phyloP scores from a whole-genome alignment of 2,329 filamentous ascomycete genomes.

The Verticillium alfalfae region DNA sequence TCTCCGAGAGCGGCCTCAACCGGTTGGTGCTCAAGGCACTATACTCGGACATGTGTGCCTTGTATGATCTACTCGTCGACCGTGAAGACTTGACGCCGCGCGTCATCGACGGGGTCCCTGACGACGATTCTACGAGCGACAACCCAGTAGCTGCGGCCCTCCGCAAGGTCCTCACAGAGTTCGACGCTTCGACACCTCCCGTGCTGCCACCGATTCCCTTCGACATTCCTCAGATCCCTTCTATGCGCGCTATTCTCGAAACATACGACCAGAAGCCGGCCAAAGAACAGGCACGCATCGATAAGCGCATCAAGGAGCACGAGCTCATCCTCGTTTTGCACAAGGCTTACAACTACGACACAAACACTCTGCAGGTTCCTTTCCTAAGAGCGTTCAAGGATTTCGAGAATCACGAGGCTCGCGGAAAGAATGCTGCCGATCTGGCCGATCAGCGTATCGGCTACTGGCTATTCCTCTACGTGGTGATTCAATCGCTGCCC shows the following conservation, averaged over 20 bases:
- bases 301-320: conserved; percentile 68
- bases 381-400: conserved; percentile 67
- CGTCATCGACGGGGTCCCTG: conserved; percentile 59
- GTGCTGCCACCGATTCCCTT: conserved; percentile 89
- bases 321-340: conserved; percentile 74
- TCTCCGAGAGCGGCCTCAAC: conserved; percentile 82
- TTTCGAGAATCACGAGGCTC: conserved; percentile 65
- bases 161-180: conserved; percentile 77
- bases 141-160: conserved; percentile 65
- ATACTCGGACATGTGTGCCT: conserved; percentile 77
- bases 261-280: conserved; percentile 59
- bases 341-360: conserved; percentile 75
- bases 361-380: conserved; percentile 48
- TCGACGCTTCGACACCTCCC: conserved; percentile 81
- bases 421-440: conserved; percentile 59
- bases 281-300: conserved; percentile 71
- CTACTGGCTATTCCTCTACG: conserved; percentile 78
- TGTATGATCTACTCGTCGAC: conserved; percentile 88
- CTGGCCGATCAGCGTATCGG: conserved; percentile 67
- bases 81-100: conserved; percentile 72
- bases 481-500: conserved; percentile 69
- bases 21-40: conserved; percentile 74
- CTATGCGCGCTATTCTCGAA: conserved; percentile 58
- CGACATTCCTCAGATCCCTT: conserved; percentile 75
- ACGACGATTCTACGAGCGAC: conserved; percentile 39